phyloP scores from a whole-genome alignment of 441 rosid species.

The Gossypium davidsonii region DNA sequence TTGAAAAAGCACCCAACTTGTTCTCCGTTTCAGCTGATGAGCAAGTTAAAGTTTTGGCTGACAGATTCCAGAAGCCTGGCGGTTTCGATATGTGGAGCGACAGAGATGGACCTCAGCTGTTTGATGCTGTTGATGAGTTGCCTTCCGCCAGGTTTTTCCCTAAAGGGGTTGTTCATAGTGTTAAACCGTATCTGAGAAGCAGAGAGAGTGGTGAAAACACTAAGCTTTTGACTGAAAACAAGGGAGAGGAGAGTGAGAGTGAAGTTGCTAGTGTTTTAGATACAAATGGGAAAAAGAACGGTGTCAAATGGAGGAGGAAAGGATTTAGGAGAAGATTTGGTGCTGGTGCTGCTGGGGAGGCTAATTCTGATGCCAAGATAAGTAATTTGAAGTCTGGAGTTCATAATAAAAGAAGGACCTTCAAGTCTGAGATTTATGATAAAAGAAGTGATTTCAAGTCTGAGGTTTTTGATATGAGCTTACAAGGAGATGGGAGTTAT shows the following conservation, averaged over 20 bases:
- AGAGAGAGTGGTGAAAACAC: neutral
- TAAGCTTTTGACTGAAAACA: neutral
- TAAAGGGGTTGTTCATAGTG: conserved; percentile 72
- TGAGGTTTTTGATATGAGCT: conserved; percentile 31
- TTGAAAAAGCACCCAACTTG: conserved; percentile 56
- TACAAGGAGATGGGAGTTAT: conserved; percentile 27
- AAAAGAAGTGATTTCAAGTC: conserved; percentile 16
- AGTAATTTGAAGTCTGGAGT: conserved; percentile 5
- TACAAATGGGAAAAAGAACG: conserved; percentile 6
- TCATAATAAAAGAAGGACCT: conserved; percentile 21
- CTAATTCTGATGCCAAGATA: conserved; percentile 14
- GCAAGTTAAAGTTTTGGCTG: conserved; percentile 60
- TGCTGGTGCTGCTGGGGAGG: conserved; percentile 6
- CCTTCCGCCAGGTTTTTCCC: conserved; percentile 87
- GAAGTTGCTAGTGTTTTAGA: neutral
- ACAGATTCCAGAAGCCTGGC: conserved; percentile 62
- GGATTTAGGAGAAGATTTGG: conserved; percentile 17
- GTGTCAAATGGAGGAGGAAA: conserved; percentile 25
- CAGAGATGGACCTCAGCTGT: conserved; percentile 54
- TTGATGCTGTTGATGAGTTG: conserved; percentile 45
- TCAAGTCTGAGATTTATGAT: neutral
- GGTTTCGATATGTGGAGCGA: conserved; percentile 65
- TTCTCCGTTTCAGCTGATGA: conserved; percentile 67
- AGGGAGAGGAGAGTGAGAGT: neutral
- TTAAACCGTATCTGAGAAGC: conserved; percentile 37